Evolutionary conservation across 192 early-diverging fungal species (phyloP).

Genomic region (Backusella morwellensis): DNA sequence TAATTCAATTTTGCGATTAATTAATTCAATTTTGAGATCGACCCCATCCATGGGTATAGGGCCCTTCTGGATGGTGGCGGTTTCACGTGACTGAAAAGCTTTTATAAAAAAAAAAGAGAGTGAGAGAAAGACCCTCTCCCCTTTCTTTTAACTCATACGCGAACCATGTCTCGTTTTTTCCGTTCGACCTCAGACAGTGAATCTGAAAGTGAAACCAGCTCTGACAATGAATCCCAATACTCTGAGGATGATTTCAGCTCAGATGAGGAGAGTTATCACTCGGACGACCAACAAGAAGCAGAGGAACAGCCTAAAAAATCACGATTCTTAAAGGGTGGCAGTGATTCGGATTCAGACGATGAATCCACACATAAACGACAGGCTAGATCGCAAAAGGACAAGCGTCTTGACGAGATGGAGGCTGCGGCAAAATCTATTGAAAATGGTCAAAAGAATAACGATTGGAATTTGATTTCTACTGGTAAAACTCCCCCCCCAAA

Average conservation of each 20-base stretch:
- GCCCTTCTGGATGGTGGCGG: neutral
- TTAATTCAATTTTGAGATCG: too few relatives aligned
- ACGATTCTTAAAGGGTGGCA: constrained; percentile 39
- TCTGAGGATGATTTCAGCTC: constrained; percentile 44
- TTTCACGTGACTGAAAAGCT: neutral
- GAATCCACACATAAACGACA: constrained; percentile 72
- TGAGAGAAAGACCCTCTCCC: neutral
- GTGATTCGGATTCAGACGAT: constrained; percentile 42
- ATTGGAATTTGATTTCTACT: constrained; percentile 81
- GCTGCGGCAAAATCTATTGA: constrained; percentile 57
- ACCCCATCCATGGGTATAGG: too few relatives aligned
- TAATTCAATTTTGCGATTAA: too few relatives aligned
- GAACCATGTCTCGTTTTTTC: constrained; percentile 85
- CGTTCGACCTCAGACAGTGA: constrained; percentile 63
- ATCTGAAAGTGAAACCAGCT: constrained; percentile 52
- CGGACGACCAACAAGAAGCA: constrained; percentile 39
- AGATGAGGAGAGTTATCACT: neutral
- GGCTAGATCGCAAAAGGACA: constrained; percentile 81
- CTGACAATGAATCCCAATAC: constrained; percentile 56
- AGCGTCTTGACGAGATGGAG: constrained; percentile 83
- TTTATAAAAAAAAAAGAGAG: neutral
- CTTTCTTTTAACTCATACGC: neutral
- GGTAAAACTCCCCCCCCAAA: constrained; percentile 41
- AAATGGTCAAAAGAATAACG: constrained; percentile 81
- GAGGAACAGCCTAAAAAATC: constrained; percentile 29